Base-by-base conservation (phyloP, 768 basidiomycete genomes). In the Boletus subcaerulescens region DNA sequence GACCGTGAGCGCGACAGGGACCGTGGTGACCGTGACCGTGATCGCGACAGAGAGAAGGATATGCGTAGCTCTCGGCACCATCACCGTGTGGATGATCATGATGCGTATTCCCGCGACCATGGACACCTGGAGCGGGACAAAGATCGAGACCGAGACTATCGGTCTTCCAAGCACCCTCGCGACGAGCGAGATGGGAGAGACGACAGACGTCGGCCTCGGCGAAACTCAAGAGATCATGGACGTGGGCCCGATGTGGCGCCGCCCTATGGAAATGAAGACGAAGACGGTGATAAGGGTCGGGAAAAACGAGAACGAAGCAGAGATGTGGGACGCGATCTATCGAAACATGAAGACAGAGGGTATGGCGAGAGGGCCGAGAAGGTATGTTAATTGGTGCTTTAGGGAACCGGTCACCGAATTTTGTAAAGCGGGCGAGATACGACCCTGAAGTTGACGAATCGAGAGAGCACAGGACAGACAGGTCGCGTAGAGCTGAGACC, bases 351-450 rank as follows among this genome's bases (percentile, higher is more conserved):
- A 10, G 83, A 84, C 36, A 74, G 69, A 51, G 67, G 71, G n/a
- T 69, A 73, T 50, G 77, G 81, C 50, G 82, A 83, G 32, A 80
- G 86, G 51, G 80, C 77, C 31, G 85, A 88, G 65, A 89, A 91
- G 80, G 88, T 86, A 56, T 41, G 74, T 59, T 43, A 4, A 17
- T 20, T 33, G 49, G 29, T 17, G 11, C 22, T n/a, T 49, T 2
- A 54, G 33, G 40, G 40, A 42, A 48, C 14, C n/a, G 36, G 31
- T 48, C 22, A 47, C 49, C 51, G 50, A 62, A 55, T 65, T 31
- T 64, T 49, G 44, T 45, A 35, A 60, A 86, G 84, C 77, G 83
- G 45, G 69, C 82, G 47, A 76, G 80, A 54, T 82, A 80, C 56
- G 82, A 83, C 26, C 73, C 70, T 20, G 77, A 78, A 69, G 70